Evolutionary conservation across 305 asterid species (phyloP).

Genomic region (Fraxinus greggii): DNA sequence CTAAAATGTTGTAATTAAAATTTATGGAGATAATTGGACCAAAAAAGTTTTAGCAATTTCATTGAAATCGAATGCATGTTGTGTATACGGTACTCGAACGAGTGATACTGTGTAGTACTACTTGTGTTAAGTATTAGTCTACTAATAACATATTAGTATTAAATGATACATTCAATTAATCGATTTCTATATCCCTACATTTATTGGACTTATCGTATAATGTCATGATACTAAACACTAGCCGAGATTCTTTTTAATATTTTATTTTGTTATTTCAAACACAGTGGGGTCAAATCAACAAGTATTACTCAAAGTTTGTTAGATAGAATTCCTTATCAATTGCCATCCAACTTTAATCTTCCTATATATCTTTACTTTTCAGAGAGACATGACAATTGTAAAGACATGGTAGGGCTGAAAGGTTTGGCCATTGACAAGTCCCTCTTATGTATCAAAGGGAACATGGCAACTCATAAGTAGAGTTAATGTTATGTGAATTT

Average conservation of each 20-base stretch:
- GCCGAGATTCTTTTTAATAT: neutral
- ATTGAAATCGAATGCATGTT: neutral
- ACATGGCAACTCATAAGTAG: neutral
- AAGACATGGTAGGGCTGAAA: neutral
- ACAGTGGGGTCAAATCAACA: neutral
- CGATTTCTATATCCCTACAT: too few species aligned
- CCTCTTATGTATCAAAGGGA: neutral
- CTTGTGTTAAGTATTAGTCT: neutral
- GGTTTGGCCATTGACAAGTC: neutral
- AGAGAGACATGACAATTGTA: neutral
- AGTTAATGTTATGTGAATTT: neutral
- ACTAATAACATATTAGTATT: too few species aligned
- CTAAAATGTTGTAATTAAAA: neutral
- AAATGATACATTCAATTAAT: too few species aligned
- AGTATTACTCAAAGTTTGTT: neutral
- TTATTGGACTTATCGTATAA: neutral
- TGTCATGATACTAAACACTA: too few species aligned
- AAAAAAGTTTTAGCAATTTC: neutral
- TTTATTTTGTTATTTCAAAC: neutral
- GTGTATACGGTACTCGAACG: neutral
- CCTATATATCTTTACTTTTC: neutral
- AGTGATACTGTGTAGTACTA: neutral
- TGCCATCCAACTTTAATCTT: neutral
- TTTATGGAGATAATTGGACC: neutral
- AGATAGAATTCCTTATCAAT: neutral